These are phyloP conservation scores for Cordyceps fumosorosea DNA, from an alignment of 2,329 filamentous ascomycete species.

Conservation along the genomic window DNA sequence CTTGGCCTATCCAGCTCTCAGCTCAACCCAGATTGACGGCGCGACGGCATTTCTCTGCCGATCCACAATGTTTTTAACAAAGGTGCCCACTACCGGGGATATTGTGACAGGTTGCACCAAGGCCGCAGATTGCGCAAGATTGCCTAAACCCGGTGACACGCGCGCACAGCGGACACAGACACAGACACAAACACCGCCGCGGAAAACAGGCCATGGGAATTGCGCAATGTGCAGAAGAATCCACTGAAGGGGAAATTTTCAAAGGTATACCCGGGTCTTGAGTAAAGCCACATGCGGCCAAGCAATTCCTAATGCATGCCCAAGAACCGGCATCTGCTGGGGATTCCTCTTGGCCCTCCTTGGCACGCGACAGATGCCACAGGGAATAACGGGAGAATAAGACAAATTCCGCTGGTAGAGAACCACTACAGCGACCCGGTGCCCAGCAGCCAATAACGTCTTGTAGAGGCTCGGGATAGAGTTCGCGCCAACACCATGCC, in stretches of 20 bases:
- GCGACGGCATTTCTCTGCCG: conserved; percentile 7
- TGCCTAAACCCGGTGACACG: background rate
- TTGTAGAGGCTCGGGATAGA: background rate
- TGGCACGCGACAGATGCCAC: background rate
- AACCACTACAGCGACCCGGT: background rate
- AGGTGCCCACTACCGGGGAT: background rate
- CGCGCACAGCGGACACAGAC: background rate
- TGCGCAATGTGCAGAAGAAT: background rate
- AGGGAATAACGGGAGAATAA: background rate
- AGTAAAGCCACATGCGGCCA: background rate
- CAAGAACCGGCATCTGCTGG: background rate
- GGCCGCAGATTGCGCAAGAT: background rate
- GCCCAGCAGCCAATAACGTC: background rate
- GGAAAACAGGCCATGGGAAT: background rate
- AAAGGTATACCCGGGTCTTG: background rate
- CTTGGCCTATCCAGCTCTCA: background rate
- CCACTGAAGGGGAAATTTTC: background rate
- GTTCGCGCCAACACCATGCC: background rate
- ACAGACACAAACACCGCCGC: background rate
- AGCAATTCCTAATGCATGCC: background rate
- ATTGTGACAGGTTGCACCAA: background rate
- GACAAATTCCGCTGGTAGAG: background rate
- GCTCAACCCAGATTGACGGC: background rate
- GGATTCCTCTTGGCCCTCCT: background rate
- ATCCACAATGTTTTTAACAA: background rate